Conservation (phyloP, 2,329 filamentous ascomycete species). For the Cadophora sp. region DNA sequence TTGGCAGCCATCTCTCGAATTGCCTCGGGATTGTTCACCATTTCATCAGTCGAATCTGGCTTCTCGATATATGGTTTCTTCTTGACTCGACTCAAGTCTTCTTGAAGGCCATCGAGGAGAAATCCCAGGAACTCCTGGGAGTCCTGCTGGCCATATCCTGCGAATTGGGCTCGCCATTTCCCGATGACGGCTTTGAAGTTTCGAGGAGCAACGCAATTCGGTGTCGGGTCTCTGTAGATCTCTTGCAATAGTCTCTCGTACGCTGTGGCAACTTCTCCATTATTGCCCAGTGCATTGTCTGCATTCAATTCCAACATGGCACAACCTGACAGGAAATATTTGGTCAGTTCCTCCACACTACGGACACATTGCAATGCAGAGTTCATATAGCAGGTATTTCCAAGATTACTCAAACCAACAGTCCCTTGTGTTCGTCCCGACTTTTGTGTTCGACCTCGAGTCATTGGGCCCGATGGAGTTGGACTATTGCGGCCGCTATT, state of each 20-base stretch:
- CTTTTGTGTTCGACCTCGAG: conserved; percentile 73
- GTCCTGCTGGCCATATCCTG: conserved; percentile 94
- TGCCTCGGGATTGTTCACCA: conserved; percentile 81
- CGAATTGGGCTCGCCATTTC: conserved; percentile 82
- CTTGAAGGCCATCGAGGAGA: conserved; percentile 90
- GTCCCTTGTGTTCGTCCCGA: conserved; percentile 76
- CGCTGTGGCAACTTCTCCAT: conserved; percentile 83
- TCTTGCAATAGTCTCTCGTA: conserved; percentile 79
- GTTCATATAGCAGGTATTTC: conserved; percentile 99
- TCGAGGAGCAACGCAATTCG: conserved; percentile 75
- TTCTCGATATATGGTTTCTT: conserved; percentile 99
- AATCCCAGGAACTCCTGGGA: conserved; percentile 97
- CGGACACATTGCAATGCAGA: conserved; percentile 94
- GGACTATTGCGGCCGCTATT: conserved; percentile 76
- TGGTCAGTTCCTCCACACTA: conserved; percentile 89
- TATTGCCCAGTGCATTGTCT: conserved; percentile 83
- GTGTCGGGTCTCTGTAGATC: conserved; percentile 74
- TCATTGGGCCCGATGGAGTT: conserved; percentile 64
- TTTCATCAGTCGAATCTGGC: conserved; percentile 96
- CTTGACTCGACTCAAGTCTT: conserved; percentile 90
- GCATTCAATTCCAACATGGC: conserved; percentile 84
- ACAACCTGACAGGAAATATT: conserved; percentile 82
- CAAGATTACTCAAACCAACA: conserved; percentile 86
- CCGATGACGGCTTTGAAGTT: conserved; percentile 86
- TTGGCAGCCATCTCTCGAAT: conserved; percentile 86